Conservation (phyloP, 2,329 filamentous ascomycete species). For the Venturiaceae sp. region DNA sequence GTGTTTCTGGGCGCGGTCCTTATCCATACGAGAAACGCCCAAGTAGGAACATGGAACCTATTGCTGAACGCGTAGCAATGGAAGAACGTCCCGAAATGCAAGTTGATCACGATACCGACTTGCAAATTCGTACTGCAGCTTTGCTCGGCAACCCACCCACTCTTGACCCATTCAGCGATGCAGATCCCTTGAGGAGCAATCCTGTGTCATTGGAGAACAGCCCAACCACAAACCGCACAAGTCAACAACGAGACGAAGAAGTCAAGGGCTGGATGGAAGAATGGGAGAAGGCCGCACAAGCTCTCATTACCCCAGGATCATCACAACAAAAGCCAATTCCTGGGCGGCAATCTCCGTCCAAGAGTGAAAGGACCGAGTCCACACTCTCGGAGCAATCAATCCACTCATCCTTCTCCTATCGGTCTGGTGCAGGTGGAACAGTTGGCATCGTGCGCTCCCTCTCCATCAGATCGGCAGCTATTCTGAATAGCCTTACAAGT, state of each 20-base stretch:
- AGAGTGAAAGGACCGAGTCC: slow-evolving; percentile 45
- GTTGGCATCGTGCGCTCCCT: slow-evolving; percentile 25
- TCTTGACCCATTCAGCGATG: slow-evolving; percentile 32
- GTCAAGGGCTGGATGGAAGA: slow-evolving; percentile 13
- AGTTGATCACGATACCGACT: slow-evolving; percentile 10
- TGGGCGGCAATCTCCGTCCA: slow-evolving; percentile 37
- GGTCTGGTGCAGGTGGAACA: slow-evolving; percentile 13
- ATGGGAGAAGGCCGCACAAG: slow-evolving; percentile 14
- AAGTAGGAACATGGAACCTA: slow-evolving; percentile 45
- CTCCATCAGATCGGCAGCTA: slow-evolving; percentile 32
- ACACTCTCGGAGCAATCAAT: slow-evolving; percentile 44
- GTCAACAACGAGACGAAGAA: slow-evolving; percentile 10
- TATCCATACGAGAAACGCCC: slow-evolving; percentile 16
- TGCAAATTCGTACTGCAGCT: slow-evolving; percentile 10
- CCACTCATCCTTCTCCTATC: slow-evolving; percentile 28
- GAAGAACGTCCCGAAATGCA: slow-evolving; percentile 2
- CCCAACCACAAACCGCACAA: slow-evolving; percentile 7
- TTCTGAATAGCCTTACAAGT: slow-evolving; percentile 23
- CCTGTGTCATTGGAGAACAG: slow-evolving; percentile 11
- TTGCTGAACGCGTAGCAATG: slow-evolving; percentile 38
- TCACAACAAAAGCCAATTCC: background rate
- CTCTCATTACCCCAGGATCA: background rate
- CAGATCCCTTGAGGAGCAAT: slow-evolving; percentile 23
- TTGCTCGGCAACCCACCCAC: slow-evolving; percentile 18
- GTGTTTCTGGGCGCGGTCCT: slow-evolving; percentile 22